A percentile compares a stretch with the other conserved stretches of the same genome.
phyloP scores from a whole-genome alignment of 305 asterid genomes.

The Fraxinus ornus region DNA sequence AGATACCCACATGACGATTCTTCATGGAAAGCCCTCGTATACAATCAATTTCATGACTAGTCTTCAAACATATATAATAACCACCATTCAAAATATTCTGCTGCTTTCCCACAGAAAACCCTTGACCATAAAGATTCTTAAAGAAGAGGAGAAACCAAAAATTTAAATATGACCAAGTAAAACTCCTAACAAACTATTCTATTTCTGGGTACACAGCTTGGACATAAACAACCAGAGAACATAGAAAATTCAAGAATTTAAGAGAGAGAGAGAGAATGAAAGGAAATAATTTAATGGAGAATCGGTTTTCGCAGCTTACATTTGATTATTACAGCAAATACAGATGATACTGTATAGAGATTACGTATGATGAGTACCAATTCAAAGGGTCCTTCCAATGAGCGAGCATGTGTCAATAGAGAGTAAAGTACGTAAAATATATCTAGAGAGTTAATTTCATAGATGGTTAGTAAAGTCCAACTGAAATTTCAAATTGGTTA shows the following conservation, averaged over 20 bases:
- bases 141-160: slow-evolving; percentile 36
- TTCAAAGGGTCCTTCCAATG: background rate
- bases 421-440: background rate
- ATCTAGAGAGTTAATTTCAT: background rate
- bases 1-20: slow-evolving; percentile 15
- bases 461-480: background rate
- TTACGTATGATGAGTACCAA: slow-evolving; percentile 23
- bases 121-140: slow-evolving; percentile 37
- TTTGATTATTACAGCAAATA: slow-evolving; percentile 37
- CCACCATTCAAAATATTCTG: slow-evolving; percentile 30
- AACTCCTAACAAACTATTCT: slow-evolving; percentile 29
- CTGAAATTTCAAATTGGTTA: background rate
- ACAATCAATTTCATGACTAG: background rate
- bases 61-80: slow-evolving; percentile 10
- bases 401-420: background rate
- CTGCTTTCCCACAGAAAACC: slow-evolving; percentile 39
- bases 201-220: slow-evolving; percentile 12
- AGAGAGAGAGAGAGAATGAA: slow-evolving; percentile 30
- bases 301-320: slow-evolving; percentile 33
- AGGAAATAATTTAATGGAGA: slow-evolving; percentile 33
- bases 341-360: background rate
- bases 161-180: slow-evolving; percentile 43
- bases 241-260: background rate
- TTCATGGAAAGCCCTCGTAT: slow-evolving; percentile 11
- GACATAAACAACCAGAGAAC: slow-evolving; percentile 22